Conservation (phyloP, 73 alveolate genomes). For the Tetrahymena borealis region DNA sequence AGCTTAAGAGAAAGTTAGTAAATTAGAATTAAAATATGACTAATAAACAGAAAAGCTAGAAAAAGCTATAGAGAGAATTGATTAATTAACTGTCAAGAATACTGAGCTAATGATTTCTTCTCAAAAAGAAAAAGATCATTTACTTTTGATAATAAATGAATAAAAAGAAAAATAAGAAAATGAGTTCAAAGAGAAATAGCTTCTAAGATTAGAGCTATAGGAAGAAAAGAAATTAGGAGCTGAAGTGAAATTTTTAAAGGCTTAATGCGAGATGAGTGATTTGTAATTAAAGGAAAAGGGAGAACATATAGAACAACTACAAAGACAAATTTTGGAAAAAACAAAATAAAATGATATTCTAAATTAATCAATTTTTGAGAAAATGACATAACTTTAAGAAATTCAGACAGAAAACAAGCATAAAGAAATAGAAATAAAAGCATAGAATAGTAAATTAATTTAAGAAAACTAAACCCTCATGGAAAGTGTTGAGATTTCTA, state of each 20-base stretch:
- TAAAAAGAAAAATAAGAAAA: background rate
- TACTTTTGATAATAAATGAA: background rate
- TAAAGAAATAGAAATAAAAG: background rate
- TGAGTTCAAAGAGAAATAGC: background rate
- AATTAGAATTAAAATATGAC: background rate
- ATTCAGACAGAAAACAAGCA: background rate
- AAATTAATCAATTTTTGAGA: background rate
- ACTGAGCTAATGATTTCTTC: background rate
- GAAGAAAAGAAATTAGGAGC: background rate
- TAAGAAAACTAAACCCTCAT: background rate
- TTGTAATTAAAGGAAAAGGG: background rate
- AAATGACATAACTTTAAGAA: background rate
- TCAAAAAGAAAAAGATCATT: background rate
- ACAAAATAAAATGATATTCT: background rate
- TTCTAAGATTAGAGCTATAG: background rate
- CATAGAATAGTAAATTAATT: background rate
- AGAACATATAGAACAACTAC: background rate
- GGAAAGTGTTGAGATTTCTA: background rate
- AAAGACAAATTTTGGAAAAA: background rate
- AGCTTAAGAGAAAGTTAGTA: background rate
- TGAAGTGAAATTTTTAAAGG: background rate
- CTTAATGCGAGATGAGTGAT: background rate
- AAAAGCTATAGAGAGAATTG: background rate
- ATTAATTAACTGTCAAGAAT: background rate
- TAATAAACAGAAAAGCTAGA: background rate